Base-by-base conservation (phyloP, 2,329 filamentous ascomycete genomes). In the Davidsoniella eucalypti region DNA sequence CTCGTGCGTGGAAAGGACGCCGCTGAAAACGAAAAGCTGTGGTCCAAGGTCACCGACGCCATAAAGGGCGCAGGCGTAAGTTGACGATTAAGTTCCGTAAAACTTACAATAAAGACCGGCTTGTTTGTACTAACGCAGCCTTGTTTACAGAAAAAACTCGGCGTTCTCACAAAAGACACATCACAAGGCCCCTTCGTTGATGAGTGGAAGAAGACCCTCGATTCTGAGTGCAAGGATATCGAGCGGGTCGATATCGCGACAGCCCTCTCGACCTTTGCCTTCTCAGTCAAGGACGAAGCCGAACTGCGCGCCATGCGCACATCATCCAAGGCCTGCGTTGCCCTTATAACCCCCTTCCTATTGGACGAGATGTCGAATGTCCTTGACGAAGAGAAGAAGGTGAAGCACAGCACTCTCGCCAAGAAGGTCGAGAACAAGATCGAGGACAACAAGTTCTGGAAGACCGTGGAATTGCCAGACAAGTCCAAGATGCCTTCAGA, bases 311-410 rank as follows among this genome's bases (percentile, higher is more conserved):
- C 86, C 9, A 95, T 98, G 75, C 82, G 93, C 61, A 93, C 90
- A 57, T 87, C 90, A 4, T 92, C 92, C 50, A 84, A 92, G 61
- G 90, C 92, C 44, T 95, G 88, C 58, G 90, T 93, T 56, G 88
- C 87, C 52, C 71, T 96, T 54, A 93, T 96, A 81, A 87, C 87
- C 47, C 87, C 90, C 53, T 98, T 92, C 66, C 96, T 96, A 64
- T 81, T 98, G 56, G 92, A 98, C 61, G 88, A 95, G 64, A 96
- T 98, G 88, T 94, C 90, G 47, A 83, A 84, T 58, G 83, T 96
- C 48, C 78, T 98, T 54, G 92, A 98, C 61, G 83, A 88, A 57
- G 93, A 96, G 65, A 95, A 94, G 71, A 94, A 94, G 63, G 87
- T 96, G 61, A 92, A 87, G 55, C 92, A 98, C 66, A 85, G 82